Percentiles rank a stretch among this genome's conserved stretches.
These are phyloP conservation scores for Pleurotus eryngii DNA, from an alignment of 768 basidiomycete species.

Conservation along the genomic window DNA sequence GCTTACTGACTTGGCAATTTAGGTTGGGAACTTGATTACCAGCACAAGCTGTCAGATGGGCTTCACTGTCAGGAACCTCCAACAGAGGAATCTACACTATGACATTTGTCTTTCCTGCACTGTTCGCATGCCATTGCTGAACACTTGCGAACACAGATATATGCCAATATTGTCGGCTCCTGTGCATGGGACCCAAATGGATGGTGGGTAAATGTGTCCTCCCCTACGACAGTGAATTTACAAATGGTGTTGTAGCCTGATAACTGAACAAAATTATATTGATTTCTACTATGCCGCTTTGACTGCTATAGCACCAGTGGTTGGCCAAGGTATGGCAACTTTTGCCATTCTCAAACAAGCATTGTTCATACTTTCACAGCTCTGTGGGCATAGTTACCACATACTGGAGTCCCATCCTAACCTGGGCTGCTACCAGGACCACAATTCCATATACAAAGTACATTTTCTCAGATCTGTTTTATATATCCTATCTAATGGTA, in stretches of 20 bases:
- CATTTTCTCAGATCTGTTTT: not conserved
- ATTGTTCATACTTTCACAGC: not conserved
- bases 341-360: not conserved
- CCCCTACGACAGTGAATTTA: not conserved
- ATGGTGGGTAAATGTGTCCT: not conserved
- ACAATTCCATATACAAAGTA: not conserved
- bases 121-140: not conserved
- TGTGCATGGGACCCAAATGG: not conserved
- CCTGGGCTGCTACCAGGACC: not conserved
- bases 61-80: not conserved
- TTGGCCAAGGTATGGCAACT: not conserved
- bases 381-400: not conserved
- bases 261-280: not conserved
- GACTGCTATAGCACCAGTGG: not conserved
- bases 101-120: not conserved
- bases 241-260: not conserved
- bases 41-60: not conserved
- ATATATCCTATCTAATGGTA: not conserved
- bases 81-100: not conserved
- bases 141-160: not conserved
- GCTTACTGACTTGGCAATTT: not conserved
- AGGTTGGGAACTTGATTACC: not conserved
- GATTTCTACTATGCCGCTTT: not conserved
- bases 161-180: not conserved
- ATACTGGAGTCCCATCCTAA: not conserved